Evolutionary conservation across 768 basidiomycete genomes (phyloP).

Genomic region (Trametes gibbosa): DNA sequence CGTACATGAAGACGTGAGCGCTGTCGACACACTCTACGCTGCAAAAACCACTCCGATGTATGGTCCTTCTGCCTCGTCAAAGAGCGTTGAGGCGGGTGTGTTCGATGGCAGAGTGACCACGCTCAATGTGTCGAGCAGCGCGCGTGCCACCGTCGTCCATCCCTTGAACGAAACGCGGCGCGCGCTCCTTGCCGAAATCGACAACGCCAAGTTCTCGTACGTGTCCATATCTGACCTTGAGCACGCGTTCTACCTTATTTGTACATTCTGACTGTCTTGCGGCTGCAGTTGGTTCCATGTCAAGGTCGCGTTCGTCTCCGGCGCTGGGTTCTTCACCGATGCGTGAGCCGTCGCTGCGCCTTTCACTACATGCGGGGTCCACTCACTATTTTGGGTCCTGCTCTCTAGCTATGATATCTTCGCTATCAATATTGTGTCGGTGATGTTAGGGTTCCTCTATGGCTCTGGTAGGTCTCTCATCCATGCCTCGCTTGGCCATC

Average conservation of each 20-base stretch:
- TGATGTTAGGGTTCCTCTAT: conserved; percentile 47
- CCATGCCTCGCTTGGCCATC: not conserved
- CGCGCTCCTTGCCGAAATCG: conserved; percentile 48
- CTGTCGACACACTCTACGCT: too few relatives aligned
- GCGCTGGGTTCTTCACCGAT: conserved; percentile 32
- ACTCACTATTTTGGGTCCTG: not conserved
- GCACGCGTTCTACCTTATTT: too few relatives aligned
- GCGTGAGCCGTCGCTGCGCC: conserved; percentile 20
- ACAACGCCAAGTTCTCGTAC: conserved; percentile 47
- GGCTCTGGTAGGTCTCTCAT: conserved; percentile 9
- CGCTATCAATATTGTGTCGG: conserved; percentile 45
- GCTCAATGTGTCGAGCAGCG: not conserved
- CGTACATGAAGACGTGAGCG: not conserved
- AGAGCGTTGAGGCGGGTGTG: not conserved
- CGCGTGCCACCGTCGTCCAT: not conserved
- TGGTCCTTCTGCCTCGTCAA: not conserved
- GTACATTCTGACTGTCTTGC: too few relatives aligned
- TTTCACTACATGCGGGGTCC: not conserved
- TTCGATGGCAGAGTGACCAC: conserved; percentile 5
- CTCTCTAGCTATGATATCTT: conserved; percentile 36
- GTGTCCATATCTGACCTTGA: conserved; percentile 9
- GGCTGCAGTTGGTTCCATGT: conserved; percentile 47
- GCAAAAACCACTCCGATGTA: not conserved
- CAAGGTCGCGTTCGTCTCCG: conserved; percentile 40
- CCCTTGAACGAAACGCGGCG: conserved; percentile 36